These are phyloP conservation scores for Talinum fruticosum DNA, from an alignment of 148 eudicot genomes.

Conservation along the genomic window DNA sequence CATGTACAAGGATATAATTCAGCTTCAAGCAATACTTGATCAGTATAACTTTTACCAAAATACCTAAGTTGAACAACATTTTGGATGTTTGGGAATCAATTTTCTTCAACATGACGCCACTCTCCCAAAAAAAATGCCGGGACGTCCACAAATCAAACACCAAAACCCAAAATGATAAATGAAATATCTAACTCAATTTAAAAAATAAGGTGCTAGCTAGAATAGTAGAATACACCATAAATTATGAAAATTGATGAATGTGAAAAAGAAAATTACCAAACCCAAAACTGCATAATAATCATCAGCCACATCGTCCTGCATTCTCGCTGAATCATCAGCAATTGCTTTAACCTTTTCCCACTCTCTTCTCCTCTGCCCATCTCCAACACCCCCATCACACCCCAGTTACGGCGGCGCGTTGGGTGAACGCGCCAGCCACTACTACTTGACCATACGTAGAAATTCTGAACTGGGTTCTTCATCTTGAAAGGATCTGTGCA, in stretches of 20 bases:
- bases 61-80: too few species aligned
- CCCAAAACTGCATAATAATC: slow-evolving; percentile 92
- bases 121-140: too few species aligned
- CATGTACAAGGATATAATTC: background rate
- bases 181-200: too few species aligned
- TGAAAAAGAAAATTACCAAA: slow-evolving; percentile 48
- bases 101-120: too few species aligned
- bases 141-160: too few species aligned
- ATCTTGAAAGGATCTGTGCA: slow-evolving; percentile 71
- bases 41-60: background rate
- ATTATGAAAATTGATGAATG: background rate
- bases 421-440: slow-evolving; percentile 36
- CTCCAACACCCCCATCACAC: slow-evolving; percentile 27
- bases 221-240: background rate
- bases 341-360: slow-evolving; percentile 46
- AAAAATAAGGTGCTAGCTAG: too few species aligned
- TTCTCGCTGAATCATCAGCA: slow-evolving; percentile 28
- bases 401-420: slow-evolving; percentile 38
- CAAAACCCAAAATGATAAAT: too few species aligned
- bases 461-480: slow-evolving; percentile 47
- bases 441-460: slow-evolving; percentile 21
- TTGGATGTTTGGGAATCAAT: background rate
- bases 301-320: slow-evolving; percentile 55
- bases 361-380: slow-evolving; percentile 25
- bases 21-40: background rate